A percentile compares a stretch with the other conserved stretches of the same genome.
Evolutionary conservation across 1,284 basidiomycete genomes (phyloP).

Genomic region (Chalciporus sp.): DNA sequence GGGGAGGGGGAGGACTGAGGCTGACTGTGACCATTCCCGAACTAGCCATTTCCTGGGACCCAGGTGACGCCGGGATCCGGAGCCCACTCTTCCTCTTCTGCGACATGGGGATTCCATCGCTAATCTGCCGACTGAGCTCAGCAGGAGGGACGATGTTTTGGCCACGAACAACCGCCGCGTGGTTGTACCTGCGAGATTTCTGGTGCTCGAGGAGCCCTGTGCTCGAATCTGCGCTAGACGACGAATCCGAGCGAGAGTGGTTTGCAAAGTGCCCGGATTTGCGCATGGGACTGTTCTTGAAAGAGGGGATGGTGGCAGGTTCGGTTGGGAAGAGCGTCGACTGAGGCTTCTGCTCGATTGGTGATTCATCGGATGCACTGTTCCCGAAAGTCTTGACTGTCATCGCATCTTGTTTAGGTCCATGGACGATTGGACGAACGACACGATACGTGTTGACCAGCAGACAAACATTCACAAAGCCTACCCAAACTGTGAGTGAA

Average conservation of each 20-base stretch:
- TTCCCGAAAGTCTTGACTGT: constrained; percentile 29
- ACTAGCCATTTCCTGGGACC: not conserved
- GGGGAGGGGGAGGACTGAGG: constrained; percentile 33
- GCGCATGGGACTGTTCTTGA: not conserved
- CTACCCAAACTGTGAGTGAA: constrained; percentile 38
- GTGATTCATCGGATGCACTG: constrained; percentile 22
- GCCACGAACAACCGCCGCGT: not conserved
- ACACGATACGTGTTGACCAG: constrained; percentile 70
- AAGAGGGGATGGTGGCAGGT: not conserved
- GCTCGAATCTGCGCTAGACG: constrained; percentile 21
- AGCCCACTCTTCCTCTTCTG: not conserved
- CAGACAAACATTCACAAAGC: constrained; percentile 62
- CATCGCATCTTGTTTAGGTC: constrained; percentile 10
- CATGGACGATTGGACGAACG: constrained; percentile 53
- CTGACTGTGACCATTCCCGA: constrained; percentile 5
- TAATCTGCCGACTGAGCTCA: constrained; percentile 14
- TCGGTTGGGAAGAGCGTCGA: not conserved
- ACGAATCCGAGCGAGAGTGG: constrained; percentile 15
- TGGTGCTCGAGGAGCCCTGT: constrained; percentile 12
- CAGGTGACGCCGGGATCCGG: constrained; percentile 3
- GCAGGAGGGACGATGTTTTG: constrained; percentile 2
- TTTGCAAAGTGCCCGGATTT: not conserved
- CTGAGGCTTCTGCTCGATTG: constrained; percentile 6
- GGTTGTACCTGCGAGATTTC: constrained; percentile 7
- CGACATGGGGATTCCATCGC: not conserved